Percentiles rank a stretch among this genome's conserved stretches.
These are phyloP conservation scores for Puya raimondii DNA, from an alignment of 176 grass and related monocot genomes.

Conservation along the genomic window DNA sequence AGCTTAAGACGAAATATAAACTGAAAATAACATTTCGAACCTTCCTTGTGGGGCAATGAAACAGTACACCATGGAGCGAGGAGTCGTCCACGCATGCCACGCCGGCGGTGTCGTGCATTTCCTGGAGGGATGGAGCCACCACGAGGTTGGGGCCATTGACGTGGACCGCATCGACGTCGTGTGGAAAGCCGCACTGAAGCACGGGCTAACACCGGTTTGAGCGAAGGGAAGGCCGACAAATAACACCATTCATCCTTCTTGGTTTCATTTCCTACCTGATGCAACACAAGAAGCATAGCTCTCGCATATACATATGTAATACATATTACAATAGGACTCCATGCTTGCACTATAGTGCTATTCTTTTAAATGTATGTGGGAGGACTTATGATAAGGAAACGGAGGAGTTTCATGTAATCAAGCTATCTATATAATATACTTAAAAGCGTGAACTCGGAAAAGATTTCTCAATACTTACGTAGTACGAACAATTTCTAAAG, in stretches of 20 bases:
- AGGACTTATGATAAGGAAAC: background rate
- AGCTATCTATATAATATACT: too few relatives aligned
- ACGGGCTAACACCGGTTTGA: slow-evolving; percentile 3
- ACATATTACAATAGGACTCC: background rate
- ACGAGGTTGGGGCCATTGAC: slow-evolving; percentile 22
- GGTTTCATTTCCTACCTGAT: background rate
- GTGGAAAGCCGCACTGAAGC: slow-evolving; percentile 14
- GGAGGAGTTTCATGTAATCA: background rate
- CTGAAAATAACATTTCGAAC: background rate
- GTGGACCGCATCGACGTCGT: slow-evolving; percentile 20
- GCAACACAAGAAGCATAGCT: background rate
- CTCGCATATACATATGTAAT: background rate
- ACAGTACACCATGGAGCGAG: slow-evolving; percentile 21
- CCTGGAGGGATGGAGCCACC: slow-evolving; percentile 14
- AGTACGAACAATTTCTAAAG: too few relatives aligned
- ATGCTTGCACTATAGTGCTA: background rate
- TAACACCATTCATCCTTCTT: background rate
- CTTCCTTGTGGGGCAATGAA: background rate
- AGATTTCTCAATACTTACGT: too few relatives aligned
- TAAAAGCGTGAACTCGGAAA: too few relatives aligned
- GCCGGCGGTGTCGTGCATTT: slow-evolving; percentile 11
- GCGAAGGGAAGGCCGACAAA: background rate
- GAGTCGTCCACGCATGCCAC: slow-evolving; percentile 15
- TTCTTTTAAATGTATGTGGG: background rate
- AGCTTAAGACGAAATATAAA: too few relatives aligned